Evolutionary conservation across 2,329 filamentous ascomycete genomes (phyloP), one percentile per base, ranked within the genome.

Genomic region (Fusarium euwallaceae): DNA sequence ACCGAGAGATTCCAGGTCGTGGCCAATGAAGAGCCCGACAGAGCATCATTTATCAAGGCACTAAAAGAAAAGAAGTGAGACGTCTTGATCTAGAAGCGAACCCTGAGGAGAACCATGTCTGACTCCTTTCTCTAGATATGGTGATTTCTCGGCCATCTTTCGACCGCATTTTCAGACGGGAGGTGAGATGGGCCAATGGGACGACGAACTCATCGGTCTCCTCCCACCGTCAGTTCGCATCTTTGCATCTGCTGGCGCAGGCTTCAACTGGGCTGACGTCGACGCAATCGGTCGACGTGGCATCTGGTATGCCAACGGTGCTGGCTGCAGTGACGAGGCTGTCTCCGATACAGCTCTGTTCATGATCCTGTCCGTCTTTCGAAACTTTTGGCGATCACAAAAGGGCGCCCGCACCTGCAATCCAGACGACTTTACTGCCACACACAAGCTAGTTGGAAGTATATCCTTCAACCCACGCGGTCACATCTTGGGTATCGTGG

Each of bases 251-350:
- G 90, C 90, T 3, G 90, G 90, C 7, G 90, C 90, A 3, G 84
- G 90, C 11, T 92, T 90, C 76, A 89, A 92, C 80, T 92, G 89
- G 90, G 89, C 89, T 1, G 88, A 92, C 76, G 88, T 87, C 0
- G 82, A 86, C 41, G 80, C 82, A 0, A 82, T 90, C 4, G 76
- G 80, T 6, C 73, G 77, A 0, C 78, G 76, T 2, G 74, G 77
- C 2, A 84, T 86, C 72, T 88, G 77, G 81, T 86, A 86, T 65
- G 80, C 83, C 60, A 87, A 87, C 43, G 84, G 84, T 0, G 84
- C 84, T 0, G 82, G 83, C 0, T 83, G 83, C 7, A 83, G 83
- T 12, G 82, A 84, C 34, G 84, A 86, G 59, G 84, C 85, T 14
- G 84, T 86, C 17, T 84, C 84, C 3, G 85, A 87, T 55, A 85